A percentile compares a stretch with the other conserved stretches of the same genome.
phyloP scores from a whole-genome alignment of 2,329 filamentous ascomycete genomes.

The Chalara sp. region DNA sequence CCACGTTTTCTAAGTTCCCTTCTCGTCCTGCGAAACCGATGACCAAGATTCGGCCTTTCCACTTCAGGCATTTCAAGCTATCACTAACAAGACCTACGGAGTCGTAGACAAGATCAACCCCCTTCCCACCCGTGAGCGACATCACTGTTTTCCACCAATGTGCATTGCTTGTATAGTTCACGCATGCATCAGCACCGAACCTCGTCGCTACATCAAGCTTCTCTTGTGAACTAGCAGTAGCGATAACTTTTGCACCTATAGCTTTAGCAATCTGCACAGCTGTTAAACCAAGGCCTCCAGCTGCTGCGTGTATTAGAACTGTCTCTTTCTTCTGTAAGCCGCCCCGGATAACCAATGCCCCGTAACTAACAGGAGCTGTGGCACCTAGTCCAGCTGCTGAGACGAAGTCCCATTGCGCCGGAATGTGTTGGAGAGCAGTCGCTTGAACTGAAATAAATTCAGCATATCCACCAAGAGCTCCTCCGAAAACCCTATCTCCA shows the following conservation, averaged over 20 bases:
- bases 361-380: conserved; percentile 18
- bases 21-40: conserved; percentile 50
- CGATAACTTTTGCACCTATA: conserved; percentile 45
- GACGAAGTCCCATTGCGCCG: conserved; percentile 13
- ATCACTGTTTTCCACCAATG: conserved; percentile 46
- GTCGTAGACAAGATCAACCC: conserved; percentile 53
- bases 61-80: conserved; percentile 45
- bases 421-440: conserved; percentile 30
- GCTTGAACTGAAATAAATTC: conserved; percentile 39
- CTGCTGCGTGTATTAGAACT: conserved; percentile 28
- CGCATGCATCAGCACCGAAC: conserved; percentile 34
- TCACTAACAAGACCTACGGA: conserved; percentile 49
- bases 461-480: conserved; percentile 43
- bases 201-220: conserved; percentile 36
- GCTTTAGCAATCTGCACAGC: conserved; percentile 49
- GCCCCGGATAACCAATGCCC: conserved; percentile 16
- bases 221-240: conserved; percentile 38
- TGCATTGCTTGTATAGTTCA: conserved; percentile 32
- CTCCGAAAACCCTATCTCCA: conserved; percentile 49
- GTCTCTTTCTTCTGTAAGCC: conserved; percentile 18
- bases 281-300: conserved; percentile 38
- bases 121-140: conserved; percentile 38
- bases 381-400: conserved; percentile 19
- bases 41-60: conserved; percentile 47
- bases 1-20: conserved; percentile 46